Conservation (phyloP, 2,329 filamentous ascomycete species). For the Hymenoscyphus scutula region DNA sequence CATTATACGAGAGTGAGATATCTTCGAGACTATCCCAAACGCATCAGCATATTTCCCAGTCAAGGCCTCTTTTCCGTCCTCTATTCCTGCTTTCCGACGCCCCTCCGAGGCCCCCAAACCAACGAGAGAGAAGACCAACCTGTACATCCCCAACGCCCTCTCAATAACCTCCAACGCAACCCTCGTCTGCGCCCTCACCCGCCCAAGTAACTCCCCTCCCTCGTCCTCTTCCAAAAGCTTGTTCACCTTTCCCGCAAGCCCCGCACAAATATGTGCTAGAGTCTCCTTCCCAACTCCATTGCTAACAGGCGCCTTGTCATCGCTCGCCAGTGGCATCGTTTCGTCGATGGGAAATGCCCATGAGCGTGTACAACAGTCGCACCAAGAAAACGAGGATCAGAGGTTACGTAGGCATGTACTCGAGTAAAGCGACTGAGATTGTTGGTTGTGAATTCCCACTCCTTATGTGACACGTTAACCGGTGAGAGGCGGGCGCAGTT, state of each 20-base stretch:
- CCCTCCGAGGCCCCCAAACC: background rate
- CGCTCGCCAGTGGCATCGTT: slow-evolving; percentile 28
- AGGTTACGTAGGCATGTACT: background rate
- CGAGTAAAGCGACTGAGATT: background rate
- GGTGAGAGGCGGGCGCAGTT: background rate
- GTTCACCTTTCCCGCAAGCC: slow-evolving; percentile 29
- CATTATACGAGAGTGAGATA: slow-evolving; percentile 91
- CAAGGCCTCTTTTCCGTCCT: too few species aligned
- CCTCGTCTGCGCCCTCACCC: slow-evolving; percentile 70
- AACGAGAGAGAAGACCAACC: slow-evolving; percentile 47
- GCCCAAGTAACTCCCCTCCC: slow-evolving; percentile 27
- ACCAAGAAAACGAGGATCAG: background rate
- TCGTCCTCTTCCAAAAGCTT: slow-evolving; percentile 32
- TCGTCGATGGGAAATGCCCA: slow-evolving; percentile 27
- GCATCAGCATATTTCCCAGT: slow-evolving; percentile 4
- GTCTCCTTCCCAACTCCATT: slow-evolving; percentile 21
- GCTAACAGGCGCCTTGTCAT: slow-evolving; percentile 23
- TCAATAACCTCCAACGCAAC: slow-evolving; percentile 71
- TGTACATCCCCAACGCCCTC: slow-evolving; percentile 72
- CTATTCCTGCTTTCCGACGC: background rate
- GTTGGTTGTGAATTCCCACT: background rate
- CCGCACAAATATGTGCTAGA: slow-evolving; percentile 30
- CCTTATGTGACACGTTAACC: slow-evolving; percentile 1
- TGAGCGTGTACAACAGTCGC: slow-evolving; percentile 17
- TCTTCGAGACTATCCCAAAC: slow-evolving; percentile 59